Evolutionary conservation across 2,329 filamentous ascomycete genomes (phyloP).

Genomic region (Phaeosphaeriaceae sp.): DNA sequence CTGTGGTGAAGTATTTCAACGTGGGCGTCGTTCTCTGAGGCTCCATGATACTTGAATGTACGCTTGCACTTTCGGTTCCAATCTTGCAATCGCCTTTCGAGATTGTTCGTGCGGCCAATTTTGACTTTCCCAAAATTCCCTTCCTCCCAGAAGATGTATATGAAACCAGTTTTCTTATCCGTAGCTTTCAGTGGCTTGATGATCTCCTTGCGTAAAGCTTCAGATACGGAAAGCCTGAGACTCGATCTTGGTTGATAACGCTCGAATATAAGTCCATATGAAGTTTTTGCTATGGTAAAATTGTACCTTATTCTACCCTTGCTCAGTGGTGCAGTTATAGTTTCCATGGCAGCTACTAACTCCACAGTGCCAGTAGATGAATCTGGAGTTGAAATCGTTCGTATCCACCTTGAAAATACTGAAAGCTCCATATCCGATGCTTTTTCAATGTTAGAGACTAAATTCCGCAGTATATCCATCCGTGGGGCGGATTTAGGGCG

Average conservation of each 20-base stretch:
- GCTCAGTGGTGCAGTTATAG: no score
- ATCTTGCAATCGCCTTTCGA: slow-evolving; percentile 7
- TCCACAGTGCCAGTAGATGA: no score
- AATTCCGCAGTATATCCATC: no score
- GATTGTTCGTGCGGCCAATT: slow-evolving; percentile 18
- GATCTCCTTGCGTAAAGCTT: not conserved
- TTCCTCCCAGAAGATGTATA: slow-evolving; percentile 26
- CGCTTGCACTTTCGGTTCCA: slow-evolving; percentile 18
- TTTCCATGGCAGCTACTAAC: no score
- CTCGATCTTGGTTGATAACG: slow-evolving; percentile 1
- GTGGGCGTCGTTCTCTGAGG: no score
- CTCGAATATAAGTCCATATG: not conserved
- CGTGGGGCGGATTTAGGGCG: no score
- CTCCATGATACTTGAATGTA: slow-evolving; percentile 8
- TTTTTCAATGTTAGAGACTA: no score
- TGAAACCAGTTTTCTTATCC: slow-evolving; percentile 10
- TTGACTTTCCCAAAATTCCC: slow-evolving; percentile 20
- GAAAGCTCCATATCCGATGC: no score
- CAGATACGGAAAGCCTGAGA: not conserved
- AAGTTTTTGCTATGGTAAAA: not conserved
- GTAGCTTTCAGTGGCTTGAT: slow-evolving; percentile 1
- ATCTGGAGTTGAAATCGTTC: no score
- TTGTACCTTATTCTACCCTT: no score
- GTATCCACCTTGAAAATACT: no score
- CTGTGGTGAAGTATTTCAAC: no score